Base-by-base conservation (phyloP, 306 rosid species). In the Sindora glabra region DNA sequence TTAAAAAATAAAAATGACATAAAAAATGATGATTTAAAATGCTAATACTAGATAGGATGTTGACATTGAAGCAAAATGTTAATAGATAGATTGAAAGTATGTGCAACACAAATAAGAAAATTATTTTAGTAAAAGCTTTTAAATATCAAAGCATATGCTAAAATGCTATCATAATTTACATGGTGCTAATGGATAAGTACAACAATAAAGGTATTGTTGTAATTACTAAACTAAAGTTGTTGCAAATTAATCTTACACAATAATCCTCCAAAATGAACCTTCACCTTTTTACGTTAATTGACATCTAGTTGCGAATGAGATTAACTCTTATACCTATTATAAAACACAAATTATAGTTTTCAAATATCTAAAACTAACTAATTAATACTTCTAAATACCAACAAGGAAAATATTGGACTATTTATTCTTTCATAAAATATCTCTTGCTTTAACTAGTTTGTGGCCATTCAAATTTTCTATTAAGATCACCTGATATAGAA, bases 231-330 rank as follows among this genome's bases (percentile, higher is more conserved):
- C n/a, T n/a, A n/a, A n/a, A n/a, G n/a, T n/a, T n/a, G n/a, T n/a
- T n/a, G 14, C 30, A 13, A 36, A 6, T 22, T 14, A 42, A 21
- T 27, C 48, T 55, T 17, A 23, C 50, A 25, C 18, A 6, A 44
- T 23, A 48, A 45, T 52, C 63, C 48, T 58, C 16, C 55, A 54
- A 66, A 5, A 19, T 30, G 45, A 52, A 92, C 99, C 99, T 89
- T 86, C 74, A 86, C 99, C 71, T 94, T 94, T 79, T 94, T 86
- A 49, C 99, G 97, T 97, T 97, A 94, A 71, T 94, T 97, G 38
- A 94, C 95, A 42, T 86, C 99, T 97, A 94, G 61, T 94, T 94
- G 36, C 99, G 82, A 69, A 89, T 94, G 71, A 89, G 90, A 89
- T 94, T 97, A 76, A 94, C 97, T 63, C 99, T 97, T 77, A 96